These are phyloP conservation scores for Metarhizium album DNA, from an alignment of 2,329 filamentous ascomycete genomes.

Conservation along the genomic window DNA sequence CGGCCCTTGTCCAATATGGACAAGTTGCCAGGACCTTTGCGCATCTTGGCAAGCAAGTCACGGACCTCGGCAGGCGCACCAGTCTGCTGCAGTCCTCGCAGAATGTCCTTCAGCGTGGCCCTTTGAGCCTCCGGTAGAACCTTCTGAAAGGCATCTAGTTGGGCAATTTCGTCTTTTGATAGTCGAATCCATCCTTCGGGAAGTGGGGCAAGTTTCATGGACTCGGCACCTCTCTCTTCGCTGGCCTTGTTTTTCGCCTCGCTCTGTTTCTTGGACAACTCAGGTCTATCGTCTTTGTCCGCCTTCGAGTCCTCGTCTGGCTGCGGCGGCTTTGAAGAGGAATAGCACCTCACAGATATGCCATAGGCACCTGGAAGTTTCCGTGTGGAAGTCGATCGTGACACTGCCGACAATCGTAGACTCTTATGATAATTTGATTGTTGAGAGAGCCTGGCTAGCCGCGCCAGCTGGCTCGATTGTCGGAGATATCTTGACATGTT, in stretches of 20 bases:
- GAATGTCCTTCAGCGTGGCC: conserved; percentile 45
- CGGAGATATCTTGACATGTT: conserved; percentile 57
- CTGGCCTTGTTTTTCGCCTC: conserved; percentile 12
- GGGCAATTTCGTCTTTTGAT: conserved; percentile 34
- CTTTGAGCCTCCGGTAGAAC: conserved; percentile 53
- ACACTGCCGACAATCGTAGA: conserved; percentile 22
- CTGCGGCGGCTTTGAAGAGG: conserved; percentile 25
- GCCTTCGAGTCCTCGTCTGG: conserved; percentile 23
- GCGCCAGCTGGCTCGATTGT: conserved; percentile 55
- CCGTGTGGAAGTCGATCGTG: conserved; percentile 23
- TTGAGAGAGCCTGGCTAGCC: conserved; percentile 46
- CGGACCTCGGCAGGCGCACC: conserved; percentile 62
- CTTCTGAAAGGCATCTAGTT: conserved; percentile 49
- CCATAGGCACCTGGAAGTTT: conserved; percentile 23
- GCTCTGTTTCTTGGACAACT: conserved; percentile 6
- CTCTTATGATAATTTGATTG: conserved; percentile 39
- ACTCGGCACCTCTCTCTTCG: conserved; percentile 13
- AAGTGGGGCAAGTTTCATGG: conserved; percentile 21
- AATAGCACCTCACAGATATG: conserved; percentile 25
- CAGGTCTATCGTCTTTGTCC: conserved; percentile 16
- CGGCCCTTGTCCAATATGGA: conserved; percentile 27
- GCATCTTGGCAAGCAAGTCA: conserved; percentile 43
- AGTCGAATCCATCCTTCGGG: conserved; percentile 38
- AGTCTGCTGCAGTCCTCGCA: conserved; percentile 52
- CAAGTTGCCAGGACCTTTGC: conserved; percentile 44